phyloP scores from a whole-genome alignment of 2,329 filamentous ascomycete species.

The Mycosphaerella sp. region DNA sequence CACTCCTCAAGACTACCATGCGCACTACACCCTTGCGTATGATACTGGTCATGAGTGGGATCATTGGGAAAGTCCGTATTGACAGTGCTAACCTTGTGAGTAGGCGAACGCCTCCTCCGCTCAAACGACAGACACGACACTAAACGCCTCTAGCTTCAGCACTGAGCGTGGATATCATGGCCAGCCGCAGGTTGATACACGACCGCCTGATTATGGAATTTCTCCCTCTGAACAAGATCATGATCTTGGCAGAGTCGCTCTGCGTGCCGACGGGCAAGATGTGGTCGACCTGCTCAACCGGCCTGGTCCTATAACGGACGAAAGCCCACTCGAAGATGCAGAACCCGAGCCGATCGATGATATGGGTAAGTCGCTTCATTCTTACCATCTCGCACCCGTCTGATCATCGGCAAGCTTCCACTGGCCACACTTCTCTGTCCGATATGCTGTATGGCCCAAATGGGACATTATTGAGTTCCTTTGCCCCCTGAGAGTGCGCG shows the following conservation, averaged over 20 bases:
- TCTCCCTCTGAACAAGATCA: constrained; percentile 26
- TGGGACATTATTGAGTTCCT: constrained; percentile 18
- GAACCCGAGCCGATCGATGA: constrained; percentile 22
- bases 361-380: constrained; percentile 23
- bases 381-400: constrained; percentile 11
- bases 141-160: constrained; percentile 25
- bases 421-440: constrained; percentile 20
- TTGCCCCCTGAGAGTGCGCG: constrained; percentile 5
- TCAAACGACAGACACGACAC: constrained; percentile 24
- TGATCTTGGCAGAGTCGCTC: constrained; percentile 25
- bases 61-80: constrained; percentile 33
- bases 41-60: constrained; percentile 28
- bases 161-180: constrained; percentile 22
- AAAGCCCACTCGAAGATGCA: background rate
- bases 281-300: constrained; percentile 32
- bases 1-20: constrained; percentile 14
- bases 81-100: constrained; percentile 29
- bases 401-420: constrained; percentile 18
- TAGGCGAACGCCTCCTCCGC: constrained; percentile 24
- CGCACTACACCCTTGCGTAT: constrained; percentile 17
- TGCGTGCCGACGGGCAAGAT: constrained; percentile 29
- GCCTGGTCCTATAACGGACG: constrained; percentile 18
- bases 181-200: constrained; percentile 26
- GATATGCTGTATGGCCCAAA: constrained; percentile 27
- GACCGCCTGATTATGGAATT: constrained; percentile 25